Evolutionary conservation across 2,329 filamentous ascomycete species (phyloP).

Genomic region (Aspergillus sp.): DNA sequence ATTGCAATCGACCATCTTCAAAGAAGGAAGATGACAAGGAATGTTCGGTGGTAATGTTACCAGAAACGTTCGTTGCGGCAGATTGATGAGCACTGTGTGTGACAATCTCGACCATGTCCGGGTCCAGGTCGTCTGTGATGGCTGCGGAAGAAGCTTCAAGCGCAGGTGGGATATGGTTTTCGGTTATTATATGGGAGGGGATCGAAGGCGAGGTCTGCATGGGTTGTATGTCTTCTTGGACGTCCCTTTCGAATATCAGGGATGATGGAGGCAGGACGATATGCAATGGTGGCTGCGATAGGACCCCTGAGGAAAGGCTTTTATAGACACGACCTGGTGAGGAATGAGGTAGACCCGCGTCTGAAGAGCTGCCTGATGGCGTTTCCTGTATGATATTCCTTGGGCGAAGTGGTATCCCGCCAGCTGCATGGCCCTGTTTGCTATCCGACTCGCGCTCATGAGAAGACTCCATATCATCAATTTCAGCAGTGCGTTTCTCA

Average conservation of each 20-base stretch:
- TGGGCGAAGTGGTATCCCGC: too few species aligned
- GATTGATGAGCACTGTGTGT: slow-evolving; percentile 82
- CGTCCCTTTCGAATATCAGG: slow-evolving; percentile 89
- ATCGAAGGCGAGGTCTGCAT: slow-evolving; percentile 78
- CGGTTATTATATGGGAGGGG: slow-evolving; percentile 87
- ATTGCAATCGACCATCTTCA: neutral
- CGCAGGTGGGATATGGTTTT: slow-evolving; percentile 89
- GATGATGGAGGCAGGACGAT: slow-evolving; percentile 71
- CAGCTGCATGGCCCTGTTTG: too few species aligned
- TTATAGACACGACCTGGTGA: neutral
- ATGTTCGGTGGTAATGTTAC: neutral
- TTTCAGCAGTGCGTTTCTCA: too few species aligned
- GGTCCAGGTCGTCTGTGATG: slow-evolving; percentile 84
- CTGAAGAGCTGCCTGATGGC: neutral
- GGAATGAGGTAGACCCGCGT: neutral
- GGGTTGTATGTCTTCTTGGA: slow-evolving; percentile 72
- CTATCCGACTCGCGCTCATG: too few species aligned
- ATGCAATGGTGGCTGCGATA: slow-evolving; percentile 43
- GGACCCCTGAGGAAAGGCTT: neutral
- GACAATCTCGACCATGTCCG: slow-evolving; percentile 88
- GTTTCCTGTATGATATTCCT: too few species aligned
- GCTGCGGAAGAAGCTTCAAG: slow-evolving; percentile 87
- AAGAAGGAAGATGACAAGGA: neutral
- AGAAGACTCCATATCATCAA: too few species aligned
- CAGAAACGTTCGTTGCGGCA: slow-evolving; percentile 61